Percentiles rank a stretch among this genome's conserved stretches.
phyloP scores from a whole-genome alignment of 164 flowering plant genomes.

The Chimonanthus salicifolius region DNA sequence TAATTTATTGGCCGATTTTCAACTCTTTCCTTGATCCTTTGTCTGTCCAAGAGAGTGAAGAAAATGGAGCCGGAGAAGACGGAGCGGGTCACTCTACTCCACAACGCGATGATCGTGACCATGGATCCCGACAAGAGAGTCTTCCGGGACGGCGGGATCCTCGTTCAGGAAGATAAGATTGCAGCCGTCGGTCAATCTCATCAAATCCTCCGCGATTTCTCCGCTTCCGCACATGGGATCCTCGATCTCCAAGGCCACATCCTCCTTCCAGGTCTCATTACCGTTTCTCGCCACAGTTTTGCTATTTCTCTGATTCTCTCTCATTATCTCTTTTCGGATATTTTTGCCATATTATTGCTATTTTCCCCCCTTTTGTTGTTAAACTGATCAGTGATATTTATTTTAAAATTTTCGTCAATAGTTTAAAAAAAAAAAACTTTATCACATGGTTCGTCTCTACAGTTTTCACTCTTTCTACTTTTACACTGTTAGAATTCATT shows the following conservation, averaged over 20 bases:
- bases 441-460: too few species aligned
- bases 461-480: too few species aligned
- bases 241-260: constrained; percentile 54
- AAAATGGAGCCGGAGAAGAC: background rate
- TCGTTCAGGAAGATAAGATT: constrained; percentile 45
- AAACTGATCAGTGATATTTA: too few species aligned
- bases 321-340: too few species aligned
- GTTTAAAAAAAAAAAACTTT: too few species aligned
- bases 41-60: background rate
- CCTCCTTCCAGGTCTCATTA: constrained; percentile 53
- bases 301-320: too few species aligned
- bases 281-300: too few species aligned
- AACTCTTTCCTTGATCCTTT: background rate
- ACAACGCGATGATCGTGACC: constrained; percentile 61
- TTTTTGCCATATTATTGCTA: too few species aligned
- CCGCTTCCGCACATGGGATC: constrained; percentile 26
- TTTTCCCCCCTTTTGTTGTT: too few species aligned
- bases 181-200: constrained; percentile 57
- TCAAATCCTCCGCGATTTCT: constrained; percentile 38
- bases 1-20: too few species aligned
- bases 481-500: too few species aligned
- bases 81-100: constrained; percentile 26
- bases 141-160: constrained; percentile 50
- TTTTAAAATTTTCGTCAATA: too few species aligned
- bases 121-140: constrained; percentile 58